phyloP scores from a whole-genome alignment of 495 filamentous ascomycete genomes.

The Aspergillus baeticus region DNA sequence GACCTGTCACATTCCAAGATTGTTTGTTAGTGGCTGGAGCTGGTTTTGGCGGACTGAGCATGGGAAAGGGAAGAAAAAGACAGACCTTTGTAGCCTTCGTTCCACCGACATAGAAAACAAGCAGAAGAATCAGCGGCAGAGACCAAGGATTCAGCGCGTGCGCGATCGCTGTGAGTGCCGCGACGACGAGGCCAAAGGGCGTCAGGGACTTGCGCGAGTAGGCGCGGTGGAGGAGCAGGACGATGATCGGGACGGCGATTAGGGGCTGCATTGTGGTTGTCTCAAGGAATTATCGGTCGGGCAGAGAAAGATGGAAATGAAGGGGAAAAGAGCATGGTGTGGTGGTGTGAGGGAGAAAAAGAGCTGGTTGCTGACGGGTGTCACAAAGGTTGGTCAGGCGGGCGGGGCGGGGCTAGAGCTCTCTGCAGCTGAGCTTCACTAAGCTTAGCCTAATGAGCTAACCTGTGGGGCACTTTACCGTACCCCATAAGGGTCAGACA shows the following conservation, averaged over 20 bases:
- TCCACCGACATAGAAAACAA: conserved; percentile 83
- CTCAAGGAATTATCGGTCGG: not conserved
- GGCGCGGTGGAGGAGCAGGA: conserved; percentile 65
- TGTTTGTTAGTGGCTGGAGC: too few species aligned
- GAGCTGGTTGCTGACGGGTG: too few species aligned
- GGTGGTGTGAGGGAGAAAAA: too few species aligned
- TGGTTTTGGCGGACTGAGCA: not conserved
- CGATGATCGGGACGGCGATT: conserved; percentile 63
- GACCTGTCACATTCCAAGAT: conserved; percentile 46
- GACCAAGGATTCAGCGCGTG: conserved; percentile 92
- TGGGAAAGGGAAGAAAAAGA: not conserved
- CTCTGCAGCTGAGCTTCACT: not conserved
- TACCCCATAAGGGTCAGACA: not conserved
- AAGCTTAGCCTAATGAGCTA: too few species aligned
- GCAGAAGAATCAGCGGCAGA: conserved; percentile 77
- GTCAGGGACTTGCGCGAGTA: conserved; percentile 72
- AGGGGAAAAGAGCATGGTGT: not conserved
- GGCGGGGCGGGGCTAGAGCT: not conserved
- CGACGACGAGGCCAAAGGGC: conserved; percentile 62
- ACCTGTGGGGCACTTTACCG: too few species aligned
- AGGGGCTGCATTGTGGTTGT: conserved; percentile 60
- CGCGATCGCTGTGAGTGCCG: conserved; percentile 66
- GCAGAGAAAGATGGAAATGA: not conserved
- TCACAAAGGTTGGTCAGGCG: not conserved
- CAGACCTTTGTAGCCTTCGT: conserved; percentile 78